Conservation (phyloP, 2,329 filamentous ascomycete genomes). For the Aspergillus viridinutans region DNA sequence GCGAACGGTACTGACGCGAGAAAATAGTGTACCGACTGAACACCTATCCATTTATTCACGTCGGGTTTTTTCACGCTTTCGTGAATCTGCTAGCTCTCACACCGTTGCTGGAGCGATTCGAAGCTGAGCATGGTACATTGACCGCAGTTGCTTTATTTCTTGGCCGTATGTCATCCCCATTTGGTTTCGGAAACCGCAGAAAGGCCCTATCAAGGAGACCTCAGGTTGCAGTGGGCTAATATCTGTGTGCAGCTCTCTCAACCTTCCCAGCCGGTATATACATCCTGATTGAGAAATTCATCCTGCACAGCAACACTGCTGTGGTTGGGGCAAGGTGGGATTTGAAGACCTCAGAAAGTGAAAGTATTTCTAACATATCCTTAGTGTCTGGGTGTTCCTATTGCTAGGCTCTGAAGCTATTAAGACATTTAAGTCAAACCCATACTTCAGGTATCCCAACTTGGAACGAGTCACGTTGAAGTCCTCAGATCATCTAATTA, state of each 20-base stretch:
- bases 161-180: constrained; percentile 64
- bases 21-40: constrained; percentile 83
- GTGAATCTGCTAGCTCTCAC: constrained; percentile 76
- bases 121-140: constrained; percentile 85
- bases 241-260: constrained; percentile 57
- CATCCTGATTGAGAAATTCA: constrained; percentile 68
- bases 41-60: constrained; percentile 84
- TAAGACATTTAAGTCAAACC: constrained; percentile 76
- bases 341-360: neutral
- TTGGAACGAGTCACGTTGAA: no score
- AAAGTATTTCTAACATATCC: constrained; percentile 9
- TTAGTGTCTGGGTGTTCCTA: constrained; percentile 87
- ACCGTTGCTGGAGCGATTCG: constrained; percentile 90
- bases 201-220: neutral
- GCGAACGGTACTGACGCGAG: neutral
- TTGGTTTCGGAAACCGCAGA: neutral
- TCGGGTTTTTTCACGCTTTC: constrained; percentile 72
- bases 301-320: constrained; percentile 67
- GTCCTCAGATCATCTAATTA: neutral
- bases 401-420: constrained; percentile 81
- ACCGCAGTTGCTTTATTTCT: constrained; percentile 83
- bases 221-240: constrained; percentile 14
- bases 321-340: constrained; percentile 78
- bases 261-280: constrained; percentile 81
- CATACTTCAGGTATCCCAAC: constrained; percentile 58